Evolutionary conservation across 345 rosid species (phyloP).

Genomic region (Salix koriyanagi): DNA sequence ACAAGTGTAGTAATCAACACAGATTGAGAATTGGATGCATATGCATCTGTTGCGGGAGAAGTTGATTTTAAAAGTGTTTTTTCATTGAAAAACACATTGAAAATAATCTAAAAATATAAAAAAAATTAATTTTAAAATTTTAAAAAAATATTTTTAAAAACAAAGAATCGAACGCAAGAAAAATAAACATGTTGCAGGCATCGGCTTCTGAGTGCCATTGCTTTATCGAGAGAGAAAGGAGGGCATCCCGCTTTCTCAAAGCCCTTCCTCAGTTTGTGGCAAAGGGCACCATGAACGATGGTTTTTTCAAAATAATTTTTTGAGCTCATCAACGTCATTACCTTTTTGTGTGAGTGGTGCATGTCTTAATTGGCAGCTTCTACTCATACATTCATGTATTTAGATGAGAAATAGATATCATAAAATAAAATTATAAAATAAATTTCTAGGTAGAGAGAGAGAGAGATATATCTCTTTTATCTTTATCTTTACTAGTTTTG

Average conservation of each 20-base stretch:
- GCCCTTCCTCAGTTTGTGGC: slow-evolving; percentile 25
- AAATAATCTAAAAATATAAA: no score
- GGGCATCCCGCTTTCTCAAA: slow-evolving; percentile 11
- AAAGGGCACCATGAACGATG: background rate
- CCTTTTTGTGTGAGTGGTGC: slow-evolving; percentile 17
- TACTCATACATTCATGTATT: no score
- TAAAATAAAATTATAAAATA: no score
- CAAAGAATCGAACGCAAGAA: background rate
- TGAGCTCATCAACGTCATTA: slow-evolving; percentile 20
- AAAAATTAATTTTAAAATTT: no score
- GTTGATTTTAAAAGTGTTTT: no score
- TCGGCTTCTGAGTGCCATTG: slow-evolving; percentile 15
- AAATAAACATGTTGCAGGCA: slow-evolving; percentile 19
- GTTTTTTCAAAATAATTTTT: background rate
- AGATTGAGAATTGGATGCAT: background rate
- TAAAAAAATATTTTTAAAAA: no score
- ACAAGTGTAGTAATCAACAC: background rate
- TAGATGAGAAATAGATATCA: no score
- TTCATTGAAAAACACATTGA: rapidly evolving
- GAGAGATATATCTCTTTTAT: no score
- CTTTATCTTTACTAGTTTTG: no score
- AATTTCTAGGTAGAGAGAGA: no score
- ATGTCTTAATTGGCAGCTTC: no score
- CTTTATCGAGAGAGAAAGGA: slow-evolving; percentile 30
- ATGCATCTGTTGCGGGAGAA: rapidly evolving